Evolutionary conservation across 1,139 yeast genomes (phyloP), one percentile per base, ranked within the genome.

Genomic region (Meyerozyma smithsonii): DNA sequence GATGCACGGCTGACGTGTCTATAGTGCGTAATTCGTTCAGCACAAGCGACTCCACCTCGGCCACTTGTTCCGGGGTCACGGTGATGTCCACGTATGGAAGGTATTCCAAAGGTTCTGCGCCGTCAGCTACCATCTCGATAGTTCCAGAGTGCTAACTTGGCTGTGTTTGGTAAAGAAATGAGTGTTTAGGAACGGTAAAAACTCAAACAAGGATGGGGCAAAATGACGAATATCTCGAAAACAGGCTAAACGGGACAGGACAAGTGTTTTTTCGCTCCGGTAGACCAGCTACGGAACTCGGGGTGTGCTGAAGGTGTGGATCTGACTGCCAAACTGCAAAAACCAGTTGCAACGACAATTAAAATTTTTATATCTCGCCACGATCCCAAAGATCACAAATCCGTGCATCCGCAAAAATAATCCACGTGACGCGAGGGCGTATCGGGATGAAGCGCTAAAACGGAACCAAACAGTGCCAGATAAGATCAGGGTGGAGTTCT

Each of bases 1-100:
- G 49, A 30, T 46, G 50, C 17, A 39, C 28, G 23, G 32, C 35
- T 4, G 35, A 7, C 5, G 30, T 17, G 28, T 19, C 11, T 5
- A 28, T 19, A 19, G 18, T 20, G 23, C 25, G 28, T 23, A 12
- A 18, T 17, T 12, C 24, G 21, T n/a, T 30, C 21, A 18, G 19
- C 26, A 15, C n/a, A 19, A 28, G 37, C 16, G 20, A 26, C 33
- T 26, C 25, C 3, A 28, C 21, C 10, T 25, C 37, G 4, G 25
- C 19, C 11, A 18, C 25, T 11, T 16, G 24, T 26, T 18, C 32
- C n/a, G 24, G 33, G 4, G 32, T 26, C 3, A 17, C 25, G 5
- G 32, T 21, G 11, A 8, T 20, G 10, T 35, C 36, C 4, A 35
- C 18, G 20, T 16, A 23, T 3, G 28, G 37, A 12, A 24, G 30